Base-by-base conservation (phyloP, 2,329 filamentous ascomycete genomes). In the Trichoderma sp. region DNA sequence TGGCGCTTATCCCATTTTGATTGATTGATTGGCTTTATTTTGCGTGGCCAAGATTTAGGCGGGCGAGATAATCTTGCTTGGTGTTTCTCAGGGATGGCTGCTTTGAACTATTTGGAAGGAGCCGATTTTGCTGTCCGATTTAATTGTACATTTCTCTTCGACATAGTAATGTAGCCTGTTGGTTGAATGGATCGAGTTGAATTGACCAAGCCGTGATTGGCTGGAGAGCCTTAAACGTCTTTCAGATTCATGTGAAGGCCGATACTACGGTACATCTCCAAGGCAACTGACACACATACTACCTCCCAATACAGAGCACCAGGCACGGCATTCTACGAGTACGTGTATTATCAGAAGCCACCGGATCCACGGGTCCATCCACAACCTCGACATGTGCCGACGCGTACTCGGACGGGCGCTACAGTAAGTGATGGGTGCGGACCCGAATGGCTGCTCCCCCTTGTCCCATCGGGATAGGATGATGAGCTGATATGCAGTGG, bases 401-500 rank as follows among this genome's bases (percentile, higher is more conserved):
- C n/a, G 21, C 35, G n/a, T n/a, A 6, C 63, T 41, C 24, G 63
- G 16, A 41, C 63, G 33, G 35, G 35, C 56, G 53, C 53, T 24
- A 9, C 35, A 38, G 35, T 38, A 38, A 38, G 35, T 38, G 35
- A 38, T 38, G 35, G 35, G 14, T 31, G 68, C 53, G 38, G 68
- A 71, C 56, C 68, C 68, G 56, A 45, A 45, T 29, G 67, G 35
- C 16, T 60, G 16, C 56, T 27, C 27, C 35, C 35, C 67, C 53
- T 50, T 21, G 56, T 63, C 56, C 56, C 24, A 29, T 35, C 27
- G 56, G 35, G 29, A 64, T 64, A 45, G 59, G 56, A 45, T 45
- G 68, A 72, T 72, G 68, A 27, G 56, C 59, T 63, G 68, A 72
- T 72, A 18, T 14, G 68, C 33, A n/a, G 56, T 45, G 56, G 67